Percentiles rank a stretch among this genome's conserved stretches.
These are phyloP conservation scores for Calonectria pteridis DNA, from an alignment of 2,329 filamentous ascomycete genomes.

Conservation along the genomic window DNA sequence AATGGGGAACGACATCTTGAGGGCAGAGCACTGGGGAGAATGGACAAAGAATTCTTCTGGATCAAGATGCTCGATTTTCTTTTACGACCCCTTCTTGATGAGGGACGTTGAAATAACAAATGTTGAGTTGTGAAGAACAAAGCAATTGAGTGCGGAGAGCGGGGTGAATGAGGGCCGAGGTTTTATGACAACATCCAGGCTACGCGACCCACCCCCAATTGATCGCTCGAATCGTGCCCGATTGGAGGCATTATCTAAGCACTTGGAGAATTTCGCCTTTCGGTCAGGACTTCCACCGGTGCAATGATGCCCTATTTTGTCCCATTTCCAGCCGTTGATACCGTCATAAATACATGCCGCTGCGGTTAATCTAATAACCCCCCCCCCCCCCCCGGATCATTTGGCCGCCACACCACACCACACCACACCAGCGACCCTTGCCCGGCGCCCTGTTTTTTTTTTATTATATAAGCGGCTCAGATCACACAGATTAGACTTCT, in stretches of 20 bases:
- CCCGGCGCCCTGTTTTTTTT: background rate
- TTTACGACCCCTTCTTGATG: background rate
- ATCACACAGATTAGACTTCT: background rate
- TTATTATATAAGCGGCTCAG: background rate
- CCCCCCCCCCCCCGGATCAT: background rate
- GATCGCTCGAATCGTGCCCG: background rate
- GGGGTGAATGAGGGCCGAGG: conserved; percentile 6
- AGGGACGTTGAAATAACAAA: background rate
- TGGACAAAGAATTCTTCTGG: background rate
- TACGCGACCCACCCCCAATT: conserved; percentile 1
- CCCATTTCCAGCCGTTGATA: background rate
- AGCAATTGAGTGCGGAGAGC: background rate
- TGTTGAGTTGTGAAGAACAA: background rate
- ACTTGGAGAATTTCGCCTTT: background rate
- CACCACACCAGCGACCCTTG: background rate
- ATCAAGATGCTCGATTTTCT: background rate
- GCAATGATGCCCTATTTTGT: background rate
- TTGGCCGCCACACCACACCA: background rate
- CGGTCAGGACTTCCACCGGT: background rate
- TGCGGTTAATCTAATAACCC: background rate
- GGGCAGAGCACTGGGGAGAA: no score
- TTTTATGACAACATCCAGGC: background rate
- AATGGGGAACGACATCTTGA: background rate
- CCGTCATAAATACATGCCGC: background rate
- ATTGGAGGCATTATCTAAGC: conserved; percentile 9